These are phyloP conservation scores for Cladosporium sp. DNA, from an alignment of 2,329 filamentous ascomycete genomes.

Conservation along the genomic window DNA sequence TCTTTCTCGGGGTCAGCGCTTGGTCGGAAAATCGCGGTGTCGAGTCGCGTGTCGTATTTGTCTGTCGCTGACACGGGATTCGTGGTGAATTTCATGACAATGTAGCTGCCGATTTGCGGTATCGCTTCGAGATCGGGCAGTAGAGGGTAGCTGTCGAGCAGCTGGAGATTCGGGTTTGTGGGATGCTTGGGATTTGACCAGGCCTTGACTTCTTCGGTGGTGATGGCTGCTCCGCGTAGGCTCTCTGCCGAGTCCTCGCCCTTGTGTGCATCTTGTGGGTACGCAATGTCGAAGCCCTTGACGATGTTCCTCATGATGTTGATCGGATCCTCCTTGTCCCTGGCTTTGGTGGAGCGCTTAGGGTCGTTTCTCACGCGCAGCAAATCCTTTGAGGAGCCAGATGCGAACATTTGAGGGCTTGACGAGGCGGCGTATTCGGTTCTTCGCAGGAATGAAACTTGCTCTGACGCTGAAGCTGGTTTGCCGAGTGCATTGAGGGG, in stretches of 20 bases:
- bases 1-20: slow-evolving; percentile 44
- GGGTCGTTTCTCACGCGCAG: slow-evolving; percentile 40
- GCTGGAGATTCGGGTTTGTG: slow-evolving; percentile 51
- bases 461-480: slow-evolving; percentile 68
- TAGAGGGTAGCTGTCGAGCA: slow-evolving; percentile 57
- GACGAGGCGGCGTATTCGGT: slow-evolving; percentile 85
- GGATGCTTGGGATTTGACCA: slow-evolving; percentile 60
- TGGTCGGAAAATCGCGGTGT: slow-evolving; percentile 55
- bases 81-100: slow-evolving; percentile 58
- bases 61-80: slow-evolving; percentile 50
- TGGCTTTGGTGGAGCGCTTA: slow-evolving; percentile 31
- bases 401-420: slow-evolving; percentile 44
- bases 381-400: slow-evolving; percentile 51
- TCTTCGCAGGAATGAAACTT: slow-evolving; percentile 88
- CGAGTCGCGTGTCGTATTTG: slow-evolving; percentile 55
- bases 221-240: slow-evolving; percentile 51
- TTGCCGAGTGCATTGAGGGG: slow-evolving; percentile 83
- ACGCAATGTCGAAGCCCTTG: slow-evolving; percentile 63
- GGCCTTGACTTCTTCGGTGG: slow-evolving; percentile 52
- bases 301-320: slow-evolving; percentile 58
- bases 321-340: slow-evolving; percentile 53
- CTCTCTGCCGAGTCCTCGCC: slow-evolving; percentile 57
- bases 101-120: slow-evolving; percentile 55
- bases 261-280: slow-evolving; percentile 62
- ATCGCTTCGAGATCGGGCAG: slow-evolving; percentile 59